phyloP scores from a whole-genome alignment of 2,329 filamentous ascomycete genomes.

The Neurospora sp. region DNA sequence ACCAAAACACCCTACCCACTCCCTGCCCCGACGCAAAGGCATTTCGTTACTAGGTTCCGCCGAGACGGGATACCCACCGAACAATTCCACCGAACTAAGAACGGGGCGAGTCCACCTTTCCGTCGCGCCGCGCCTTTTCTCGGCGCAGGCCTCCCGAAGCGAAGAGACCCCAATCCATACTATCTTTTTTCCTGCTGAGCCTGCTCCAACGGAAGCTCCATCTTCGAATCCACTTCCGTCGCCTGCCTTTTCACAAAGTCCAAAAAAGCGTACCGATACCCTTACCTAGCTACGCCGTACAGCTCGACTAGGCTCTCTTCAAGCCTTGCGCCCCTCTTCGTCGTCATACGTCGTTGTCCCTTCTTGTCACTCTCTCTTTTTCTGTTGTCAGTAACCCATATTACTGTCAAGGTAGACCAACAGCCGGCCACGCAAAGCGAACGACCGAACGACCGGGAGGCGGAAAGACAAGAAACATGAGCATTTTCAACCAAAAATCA shows the following conservation, averaged over 20 bases:
- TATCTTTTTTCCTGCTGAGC: not conserved
- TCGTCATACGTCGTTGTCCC: not conserved
- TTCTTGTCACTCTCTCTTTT: not conserved
- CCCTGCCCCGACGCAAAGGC: not conserved
- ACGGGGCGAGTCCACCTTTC: not conserved
- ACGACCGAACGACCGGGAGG: conserved; percentile 12
- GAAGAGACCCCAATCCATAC: not conserved
- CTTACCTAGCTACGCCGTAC: not conserved
- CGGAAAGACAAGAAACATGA: conserved; percentile 29
- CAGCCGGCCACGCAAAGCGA: not conserved
- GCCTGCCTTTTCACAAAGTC: not conserved
- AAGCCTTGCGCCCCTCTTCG: not conserved
- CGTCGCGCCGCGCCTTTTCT: not conserved
- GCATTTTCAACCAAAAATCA: conserved; percentile 31
- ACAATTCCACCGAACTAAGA: not conserved
- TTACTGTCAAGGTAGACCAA: not conserved
- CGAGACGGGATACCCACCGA: not conserved
- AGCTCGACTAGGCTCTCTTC: not conserved
- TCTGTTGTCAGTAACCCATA: not conserved
- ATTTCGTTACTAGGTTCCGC: not conserved
- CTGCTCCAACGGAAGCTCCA: not conserved
- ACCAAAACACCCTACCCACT: not conserved
- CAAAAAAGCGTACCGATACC: not conserved
- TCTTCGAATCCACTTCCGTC: not conserved
- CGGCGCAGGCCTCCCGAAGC: not conserved